These are phyloP conservation scores for Herpetospermum pedunculosum DNA, from an alignment of 306 rosid genomes.

Conservation along the genomic window DNA sequence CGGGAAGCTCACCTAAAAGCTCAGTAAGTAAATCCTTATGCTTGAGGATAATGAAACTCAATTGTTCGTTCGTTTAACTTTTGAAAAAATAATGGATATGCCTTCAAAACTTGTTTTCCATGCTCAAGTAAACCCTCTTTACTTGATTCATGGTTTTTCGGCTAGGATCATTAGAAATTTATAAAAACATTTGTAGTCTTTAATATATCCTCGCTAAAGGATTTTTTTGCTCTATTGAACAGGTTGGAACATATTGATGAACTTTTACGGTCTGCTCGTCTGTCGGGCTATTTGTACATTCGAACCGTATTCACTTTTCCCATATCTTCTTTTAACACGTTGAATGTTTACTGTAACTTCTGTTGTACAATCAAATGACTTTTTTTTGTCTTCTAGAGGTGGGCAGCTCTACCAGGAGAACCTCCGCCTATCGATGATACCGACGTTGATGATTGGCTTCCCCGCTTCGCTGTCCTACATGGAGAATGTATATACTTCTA, in stretches of 20 bases:
- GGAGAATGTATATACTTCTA: conserved; percentile 64
- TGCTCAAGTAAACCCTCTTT: neutral
- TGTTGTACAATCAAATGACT: conserved; percentile 4
- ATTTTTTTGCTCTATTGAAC: conserved; percentile 8
- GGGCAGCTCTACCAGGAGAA: conserved; percentile 80
- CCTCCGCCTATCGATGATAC: conserved; percentile 69
- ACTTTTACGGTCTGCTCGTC: conserved; percentile 69
- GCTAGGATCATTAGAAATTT: neutral
- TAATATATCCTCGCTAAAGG: neutral
- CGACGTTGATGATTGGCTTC: conserved; percentile 82
- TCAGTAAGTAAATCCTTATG: conserved; percentile 40
- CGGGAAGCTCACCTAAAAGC: conserved; percentile 84
- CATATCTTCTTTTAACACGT: conserved; percentile 4
- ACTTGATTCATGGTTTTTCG: neutral
- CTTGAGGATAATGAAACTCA: neutral
- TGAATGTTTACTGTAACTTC: neutral
- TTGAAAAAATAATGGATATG: neutral
- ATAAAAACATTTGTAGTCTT: neutral
- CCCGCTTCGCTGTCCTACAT: conserved; percentile 78
- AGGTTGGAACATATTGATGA: conserved; percentile 84
- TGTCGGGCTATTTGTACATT: conserved; percentile 65
- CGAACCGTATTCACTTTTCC: conserved; percentile 48
- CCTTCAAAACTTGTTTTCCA: neutral
- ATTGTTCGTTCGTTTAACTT: neutral
- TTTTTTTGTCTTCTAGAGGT: conserved; percentile 34